Evolutionary conservation across 257 asterid species (phyloP).

Genomic region (Craterostigma plantagineum): DNA sequence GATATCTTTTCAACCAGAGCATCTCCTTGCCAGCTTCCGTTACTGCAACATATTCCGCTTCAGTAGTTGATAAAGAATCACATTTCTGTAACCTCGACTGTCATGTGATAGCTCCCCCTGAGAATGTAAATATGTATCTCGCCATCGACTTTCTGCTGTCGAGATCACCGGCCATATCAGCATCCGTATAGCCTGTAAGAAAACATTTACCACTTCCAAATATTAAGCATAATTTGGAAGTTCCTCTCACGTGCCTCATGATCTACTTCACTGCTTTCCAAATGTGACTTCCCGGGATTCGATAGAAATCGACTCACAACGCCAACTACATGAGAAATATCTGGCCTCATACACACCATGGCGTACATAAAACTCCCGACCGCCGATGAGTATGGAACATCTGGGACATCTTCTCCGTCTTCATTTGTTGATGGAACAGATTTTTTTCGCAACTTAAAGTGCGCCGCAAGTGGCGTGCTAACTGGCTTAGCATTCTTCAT

Average conservation of each 20-base stretch:
- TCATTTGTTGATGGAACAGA: no score
- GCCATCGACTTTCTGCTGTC: background rate
- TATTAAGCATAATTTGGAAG: slow-evolving; percentile 1
- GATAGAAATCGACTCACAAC: background rate
- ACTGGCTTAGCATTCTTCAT: no score
- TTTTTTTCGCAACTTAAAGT: no score
- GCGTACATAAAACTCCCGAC: no score
- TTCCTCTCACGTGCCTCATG: background rate
- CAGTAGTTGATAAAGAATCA: background rate
- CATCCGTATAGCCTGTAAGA: background rate
- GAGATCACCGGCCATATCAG: background rate
- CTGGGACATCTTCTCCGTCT: no score
- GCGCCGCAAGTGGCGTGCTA: no score
- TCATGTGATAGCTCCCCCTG: background rate
- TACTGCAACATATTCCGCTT: background rate
- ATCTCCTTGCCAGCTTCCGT: background rate
- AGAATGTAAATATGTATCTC: background rate
- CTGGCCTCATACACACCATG: no score
- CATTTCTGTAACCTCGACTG: background rate
- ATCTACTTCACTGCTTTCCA: slow-evolving; percentile 4
- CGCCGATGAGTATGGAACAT: no score
- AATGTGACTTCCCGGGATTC: background rate
- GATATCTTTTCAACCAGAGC: no score
- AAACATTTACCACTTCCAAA: background rate
- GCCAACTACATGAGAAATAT: no score